Evolutionary conservation across 2,329 filamentous ascomycete genomes (phyloP).

Genomic region (Parasarocladium wereldwijsianum): DNA sequence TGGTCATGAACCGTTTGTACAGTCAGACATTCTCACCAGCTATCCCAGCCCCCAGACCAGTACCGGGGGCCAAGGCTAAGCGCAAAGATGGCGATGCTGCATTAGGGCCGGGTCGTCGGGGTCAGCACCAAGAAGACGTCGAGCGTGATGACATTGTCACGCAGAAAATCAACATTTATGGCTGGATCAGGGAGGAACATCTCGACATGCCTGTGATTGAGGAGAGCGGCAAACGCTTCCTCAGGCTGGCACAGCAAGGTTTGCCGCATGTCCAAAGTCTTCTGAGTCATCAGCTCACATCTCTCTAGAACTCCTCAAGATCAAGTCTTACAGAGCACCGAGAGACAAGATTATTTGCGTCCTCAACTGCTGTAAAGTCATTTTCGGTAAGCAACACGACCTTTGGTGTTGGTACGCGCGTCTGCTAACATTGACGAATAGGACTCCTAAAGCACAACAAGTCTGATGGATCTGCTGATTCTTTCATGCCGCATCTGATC

Average conservation of each 20-base stretch:
- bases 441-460: slow-evolving; percentile 83
- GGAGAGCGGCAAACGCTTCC: slow-evolving; percentile 76
- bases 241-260: slow-evolving; percentile 81
- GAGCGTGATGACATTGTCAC: slow-evolving; percentile 91
- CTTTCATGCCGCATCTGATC: slow-evolving; percentile 88
- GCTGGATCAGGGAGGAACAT: slow-evolving; percentile 87
- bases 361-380: slow-evolving; percentile 97
- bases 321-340: slow-evolving; percentile 92
- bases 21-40: slow-evolving; percentile 91
- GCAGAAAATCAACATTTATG: slow-evolving; percentile 94
- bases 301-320: slow-evolving; percentile 75
- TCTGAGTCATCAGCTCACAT: slow-evolving; percentile 6
- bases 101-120: slow-evolving; percentile 69
- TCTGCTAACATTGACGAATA: slow-evolving; percentile 21
- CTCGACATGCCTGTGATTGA: slow-evolving; percentile 78
- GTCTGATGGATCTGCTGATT: slow-evolving; percentile 87
- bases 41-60: slow-evolving; percentile 66
- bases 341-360: slow-evolving; percentile 98
- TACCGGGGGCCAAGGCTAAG: slow-evolving; percentile 53
- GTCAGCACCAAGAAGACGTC: slow-evolving; percentile 96
- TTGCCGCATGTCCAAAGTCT: slow-evolving; percentile 8
- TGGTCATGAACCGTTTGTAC: slow-evolving; percentile 97
- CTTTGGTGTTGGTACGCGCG: slow-evolving; percentile 3
- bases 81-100: slow-evolving; percentile 52
- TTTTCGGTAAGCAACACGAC: slow-evolving; percentile 58